Evolutionary conservation across 2,329 filamentous ascomycete genomes (phyloP).

Genomic region (Fusarium devonianum): DNA sequence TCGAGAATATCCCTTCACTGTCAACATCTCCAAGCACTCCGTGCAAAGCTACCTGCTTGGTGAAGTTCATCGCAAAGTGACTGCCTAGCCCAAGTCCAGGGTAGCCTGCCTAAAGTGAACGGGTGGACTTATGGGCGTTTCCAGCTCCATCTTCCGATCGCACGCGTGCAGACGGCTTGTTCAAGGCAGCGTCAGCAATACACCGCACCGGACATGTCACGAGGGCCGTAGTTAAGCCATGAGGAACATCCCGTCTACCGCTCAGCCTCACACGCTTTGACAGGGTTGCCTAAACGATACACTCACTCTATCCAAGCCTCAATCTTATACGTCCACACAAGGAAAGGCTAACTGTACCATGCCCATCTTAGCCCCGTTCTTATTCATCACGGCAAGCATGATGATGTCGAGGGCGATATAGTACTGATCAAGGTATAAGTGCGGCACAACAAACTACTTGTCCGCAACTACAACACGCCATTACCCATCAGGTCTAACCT

Average conservation of each 20-base stretch:
- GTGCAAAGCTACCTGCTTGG: neutral
- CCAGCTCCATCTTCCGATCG: conserved; percentile 1
- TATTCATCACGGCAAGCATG: neutral
- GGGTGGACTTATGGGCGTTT: conserved; percentile 9
- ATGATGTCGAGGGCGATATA: neutral
- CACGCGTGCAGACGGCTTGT: too few species aligned
- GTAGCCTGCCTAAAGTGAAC: neutral
- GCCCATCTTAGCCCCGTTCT: neutral
- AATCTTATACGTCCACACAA: too few species aligned
- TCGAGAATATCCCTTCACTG: too few species aligned
- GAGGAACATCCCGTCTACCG: too few species aligned
- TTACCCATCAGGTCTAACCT: neutral
- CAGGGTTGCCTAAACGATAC: too few species aligned
- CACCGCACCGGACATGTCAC: too few species aligned
- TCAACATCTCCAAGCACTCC: neutral
- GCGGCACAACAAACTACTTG: neutral
- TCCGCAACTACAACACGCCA: conserved; percentile 2
- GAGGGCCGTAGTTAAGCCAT: too few species aligned
- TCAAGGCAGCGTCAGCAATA: conserved; percentile 7
- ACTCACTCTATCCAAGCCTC: too few species aligned
- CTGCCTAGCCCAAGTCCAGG: conserved; percentile 20
- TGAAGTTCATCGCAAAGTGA: conserved; percentile 22
- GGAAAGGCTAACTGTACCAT: too few species aligned
- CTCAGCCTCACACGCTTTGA: too few species aligned
- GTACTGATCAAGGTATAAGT: neutral